A percentile compares a stretch with the other conserved stretches of the same genome.
These are phyloP conservation scores for Musa acuminata DNA, from an alignment of 176 grass and related monocot species.

Conservation along the genomic window DNA sequence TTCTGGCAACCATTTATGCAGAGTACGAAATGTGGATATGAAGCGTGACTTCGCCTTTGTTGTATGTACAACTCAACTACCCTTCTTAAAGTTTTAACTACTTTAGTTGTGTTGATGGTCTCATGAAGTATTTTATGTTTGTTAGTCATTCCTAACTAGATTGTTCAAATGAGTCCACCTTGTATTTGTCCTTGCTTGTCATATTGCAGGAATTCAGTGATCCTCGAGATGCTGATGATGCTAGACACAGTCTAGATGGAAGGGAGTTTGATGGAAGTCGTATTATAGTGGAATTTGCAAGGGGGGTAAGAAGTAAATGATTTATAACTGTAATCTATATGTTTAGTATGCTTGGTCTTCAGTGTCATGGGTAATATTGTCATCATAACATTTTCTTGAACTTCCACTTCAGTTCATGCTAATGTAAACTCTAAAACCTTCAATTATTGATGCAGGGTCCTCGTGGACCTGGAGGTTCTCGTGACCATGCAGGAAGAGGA, in stretches of 20 bases:
- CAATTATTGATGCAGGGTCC: slow-evolving; percentile 32
- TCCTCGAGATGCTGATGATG: slow-evolving; percentile 90
- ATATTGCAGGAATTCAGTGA: slow-evolving; percentile 74
- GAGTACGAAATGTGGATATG: slow-evolving; percentile 99
- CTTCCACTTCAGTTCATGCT: not conserved
- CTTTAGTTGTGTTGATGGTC: not conserved
- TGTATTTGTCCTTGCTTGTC: slow-evolving; percentile 8
- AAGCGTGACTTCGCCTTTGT: slow-evolving; percentile 99
- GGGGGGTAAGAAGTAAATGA: slow-evolving; percentile 48
- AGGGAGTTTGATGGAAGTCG: slow-evolving; percentile 90
- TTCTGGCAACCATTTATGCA: slow-evolving; percentile 88
- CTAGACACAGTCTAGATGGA: slow-evolving; percentile 76
- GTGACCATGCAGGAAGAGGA: slow-evolving; percentile 75
- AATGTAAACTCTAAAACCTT: not conserved
- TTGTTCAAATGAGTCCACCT: slow-evolving; percentile 1
- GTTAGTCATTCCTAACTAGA: not conserved
- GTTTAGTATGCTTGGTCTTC: not conserved
- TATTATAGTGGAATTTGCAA: slow-evolving; percentile 85
- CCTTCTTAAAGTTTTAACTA: not conserved
- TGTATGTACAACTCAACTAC: slow-evolving; percentile 40
- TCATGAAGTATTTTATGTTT: slow-evolving; percentile 3
- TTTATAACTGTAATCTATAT: not conserved
- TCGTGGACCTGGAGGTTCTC: slow-evolving; percentile 58
- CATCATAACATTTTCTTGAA: not conserved
- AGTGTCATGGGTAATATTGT: too few species aligned